Evolutionary conservation across 2,329 filamentous ascomycete genomes (phyloP).

Genomic region (Neonectria ditissima): DNA sequence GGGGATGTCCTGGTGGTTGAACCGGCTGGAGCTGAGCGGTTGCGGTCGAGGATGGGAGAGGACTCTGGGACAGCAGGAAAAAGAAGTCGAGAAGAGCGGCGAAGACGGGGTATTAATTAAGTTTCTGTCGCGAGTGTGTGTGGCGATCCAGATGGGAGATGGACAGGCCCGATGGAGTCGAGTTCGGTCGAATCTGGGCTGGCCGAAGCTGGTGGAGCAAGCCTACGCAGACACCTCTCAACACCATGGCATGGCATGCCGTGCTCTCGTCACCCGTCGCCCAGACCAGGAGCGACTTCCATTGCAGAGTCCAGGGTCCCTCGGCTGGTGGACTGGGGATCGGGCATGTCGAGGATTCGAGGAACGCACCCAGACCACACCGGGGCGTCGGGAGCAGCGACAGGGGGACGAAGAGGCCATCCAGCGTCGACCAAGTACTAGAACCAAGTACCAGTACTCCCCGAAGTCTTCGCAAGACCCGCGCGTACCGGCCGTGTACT

Average conservation of each 20-base stretch:
- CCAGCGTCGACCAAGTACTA: slow-evolving; percentile 7
- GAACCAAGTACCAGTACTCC: slow-evolving; percentile 20
- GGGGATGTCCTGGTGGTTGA: slow-evolving; percentile 13
- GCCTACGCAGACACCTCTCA: slow-evolving; percentile 8
- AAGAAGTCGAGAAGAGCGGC: slow-evolving; percentile 19
- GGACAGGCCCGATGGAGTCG: slow-evolving; percentile 1
- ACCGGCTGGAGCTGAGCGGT: slow-evolving; percentile 4
- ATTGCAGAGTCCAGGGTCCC: slow-evolving; percentile 13
- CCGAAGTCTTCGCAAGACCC: not conserved
- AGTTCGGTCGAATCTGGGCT: slow-evolving; percentile 27
- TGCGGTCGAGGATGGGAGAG: slow-evolving; percentile 17
- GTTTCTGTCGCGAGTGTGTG: slow-evolving; percentile 28
- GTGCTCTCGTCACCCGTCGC: not conserved
- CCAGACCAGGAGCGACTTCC: slow-evolving; percentile 12
- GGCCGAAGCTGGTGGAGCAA: slow-evolving; percentile 5
- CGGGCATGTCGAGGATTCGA: slow-evolving; percentile 19
- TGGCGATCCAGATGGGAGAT: slow-evolving; percentile 33
- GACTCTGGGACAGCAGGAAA: slow-evolving; percentile 11
- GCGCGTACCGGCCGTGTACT: slow-evolving; percentile 23
- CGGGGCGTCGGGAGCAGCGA: slow-evolving; percentile 29
- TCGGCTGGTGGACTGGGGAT: slow-evolving; percentile 26
- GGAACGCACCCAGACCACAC: slow-evolving; percentile 19
- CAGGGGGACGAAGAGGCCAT: slow-evolving; percentile 6
- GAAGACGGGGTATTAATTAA: slow-evolving; percentile 44
- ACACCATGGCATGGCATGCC: slow-evolving; percentile 11